Percentiles rank a stretch among this genome's conserved stretches.
phyloP scores from a whole-genome alignment of 176 grass and related monocot species.

The Neostapfia colusana region DNA sequence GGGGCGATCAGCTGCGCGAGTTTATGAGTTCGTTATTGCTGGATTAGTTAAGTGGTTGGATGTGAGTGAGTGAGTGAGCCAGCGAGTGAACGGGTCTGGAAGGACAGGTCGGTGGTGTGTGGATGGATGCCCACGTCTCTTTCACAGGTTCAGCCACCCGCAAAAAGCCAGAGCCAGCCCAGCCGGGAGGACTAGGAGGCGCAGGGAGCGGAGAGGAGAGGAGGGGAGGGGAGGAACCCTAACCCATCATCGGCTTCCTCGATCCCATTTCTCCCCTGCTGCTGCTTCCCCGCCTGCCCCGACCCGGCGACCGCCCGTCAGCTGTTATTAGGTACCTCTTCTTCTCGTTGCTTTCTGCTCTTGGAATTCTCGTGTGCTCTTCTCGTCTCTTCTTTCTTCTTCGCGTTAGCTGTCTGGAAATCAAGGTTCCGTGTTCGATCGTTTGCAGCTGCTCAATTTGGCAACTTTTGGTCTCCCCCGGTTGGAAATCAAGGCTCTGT shows the following conservation, averaged over 20 bases:
- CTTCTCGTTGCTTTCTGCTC: neutral
- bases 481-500: too few species aligned
- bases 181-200: too few species aligned
- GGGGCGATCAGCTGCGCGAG: neutral
- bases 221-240: neutral
- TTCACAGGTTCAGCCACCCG: conserved; percentile 16
- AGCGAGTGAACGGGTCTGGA: neutral
- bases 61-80: neutral
- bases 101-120: neutral
- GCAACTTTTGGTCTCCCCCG: neutral
- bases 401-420: conserved; percentile 1
- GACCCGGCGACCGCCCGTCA: conserved; percentile 6
- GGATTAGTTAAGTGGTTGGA: neutral
- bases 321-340: neutral
- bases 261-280: neutral
- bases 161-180: conserved; percentile 3
- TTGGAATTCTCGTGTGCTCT: conserved; percentile 14
- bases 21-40: neutral
- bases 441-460: neutral
- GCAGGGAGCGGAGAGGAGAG: too few species aligned
- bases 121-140: conserved; percentile 18
- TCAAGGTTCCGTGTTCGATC: neutral
- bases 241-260: conserved; percentile 23
- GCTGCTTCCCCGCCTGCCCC: conserved; percentile 14
- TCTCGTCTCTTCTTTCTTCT: neutral